Evolutionary conservation across 2,329 filamentous ascomycete species (phyloP).

Genomic region (Fusarium pseudocircinatum): DNA sequence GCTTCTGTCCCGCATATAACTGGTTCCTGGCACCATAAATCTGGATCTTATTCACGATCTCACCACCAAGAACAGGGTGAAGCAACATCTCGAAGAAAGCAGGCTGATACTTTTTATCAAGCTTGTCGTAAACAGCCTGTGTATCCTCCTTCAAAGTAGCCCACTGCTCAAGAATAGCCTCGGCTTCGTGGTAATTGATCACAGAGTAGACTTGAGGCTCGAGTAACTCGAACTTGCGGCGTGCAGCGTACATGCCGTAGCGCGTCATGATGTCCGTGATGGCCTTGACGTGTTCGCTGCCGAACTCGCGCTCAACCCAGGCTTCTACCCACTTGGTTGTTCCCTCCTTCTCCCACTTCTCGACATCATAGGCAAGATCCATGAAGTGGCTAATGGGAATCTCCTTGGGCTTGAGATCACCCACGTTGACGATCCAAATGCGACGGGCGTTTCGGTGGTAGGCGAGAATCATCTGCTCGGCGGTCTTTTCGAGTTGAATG

Average conservation of each 20-base stretch:
- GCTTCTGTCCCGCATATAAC: slow-evolving; percentile 64
- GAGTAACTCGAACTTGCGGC: slow-evolving; percentile 69
- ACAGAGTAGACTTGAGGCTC: slow-evolving; percentile 65
- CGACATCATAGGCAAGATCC: slow-evolving; percentile 66
- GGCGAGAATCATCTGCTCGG: slow-evolving; percentile 58
- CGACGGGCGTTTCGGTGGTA: slow-evolving; percentile 58
- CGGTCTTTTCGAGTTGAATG: slow-evolving; percentile 43
- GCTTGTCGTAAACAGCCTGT: slow-evolving; percentile 54
- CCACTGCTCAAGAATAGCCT: slow-evolving; percentile 64
- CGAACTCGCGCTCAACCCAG: slow-evolving; percentile 64
- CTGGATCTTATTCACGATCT: slow-evolving; percentile 61
- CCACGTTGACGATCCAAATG: slow-evolving; percentile 72
- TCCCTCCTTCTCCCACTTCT: slow-evolving; percentile 47
- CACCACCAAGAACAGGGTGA: slow-evolving; percentile 67
- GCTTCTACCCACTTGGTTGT: slow-evolving; percentile 52
- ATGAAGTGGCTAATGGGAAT: slow-evolving; percentile 65
- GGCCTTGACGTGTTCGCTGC: slow-evolving; percentile 52
- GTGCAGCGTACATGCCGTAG: slow-evolving; percentile 62
- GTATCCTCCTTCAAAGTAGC: slow-evolving; percentile 56
- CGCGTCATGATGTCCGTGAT: slow-evolving; percentile 58
- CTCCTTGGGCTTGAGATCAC: slow-evolving; percentile 69
- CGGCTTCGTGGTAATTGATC: slow-evolving; percentile 69
- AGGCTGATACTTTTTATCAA: slow-evolving; percentile 56
- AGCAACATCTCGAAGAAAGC: slow-evolving; percentile 70
- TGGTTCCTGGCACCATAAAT: slow-evolving; percentile 60